These are phyloP conservation scores for Candida piceae DNA, from an alignment of 805 yeast species.

Conservation along the genomic window DNA sequence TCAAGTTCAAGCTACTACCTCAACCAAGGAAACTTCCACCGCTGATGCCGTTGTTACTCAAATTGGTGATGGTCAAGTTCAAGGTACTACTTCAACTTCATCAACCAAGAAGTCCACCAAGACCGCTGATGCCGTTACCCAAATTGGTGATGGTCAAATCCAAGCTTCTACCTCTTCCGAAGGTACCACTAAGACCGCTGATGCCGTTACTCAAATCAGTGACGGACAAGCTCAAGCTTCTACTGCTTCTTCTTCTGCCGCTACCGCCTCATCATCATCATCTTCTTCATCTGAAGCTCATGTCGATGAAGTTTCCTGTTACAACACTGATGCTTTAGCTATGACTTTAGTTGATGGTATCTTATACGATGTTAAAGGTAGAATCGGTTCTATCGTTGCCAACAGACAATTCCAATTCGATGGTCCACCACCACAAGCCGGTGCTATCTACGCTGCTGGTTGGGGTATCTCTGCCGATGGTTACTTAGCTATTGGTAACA, in stretches of 20 bases:
- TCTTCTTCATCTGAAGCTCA: constrained; percentile 19
- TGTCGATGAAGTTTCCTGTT: constrained; percentile 30
- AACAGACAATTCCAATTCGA: constrained; percentile 64
- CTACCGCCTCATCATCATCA: constrained; percentile 15
- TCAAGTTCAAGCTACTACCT: constrained; percentile 38
- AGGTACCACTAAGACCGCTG: constrained; percentile 30
- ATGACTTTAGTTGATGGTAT: constrained; percentile 38
- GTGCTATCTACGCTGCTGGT: constrained; percentile 48
- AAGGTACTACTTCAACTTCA: constrained; percentile 26
- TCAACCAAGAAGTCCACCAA: constrained; percentile 28
- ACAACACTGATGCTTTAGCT: constrained; percentile 34
- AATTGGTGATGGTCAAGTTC: constrained; percentile 50
- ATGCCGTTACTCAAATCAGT: constrained; percentile 33
- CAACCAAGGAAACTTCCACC: constrained; percentile 35
- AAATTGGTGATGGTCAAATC: constrained; percentile 18
- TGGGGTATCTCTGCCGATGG: constrained; percentile 43
- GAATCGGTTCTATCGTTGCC: constrained; percentile 57
- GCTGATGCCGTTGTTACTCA: constrained; percentile 36
- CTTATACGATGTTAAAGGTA: constrained; percentile 42
- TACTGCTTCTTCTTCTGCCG: constrained; percentile 19
- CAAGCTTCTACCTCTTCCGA: constrained; percentile 25
- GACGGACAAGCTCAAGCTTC: constrained; percentile 35
- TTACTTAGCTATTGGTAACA: constrained; percentile 46
- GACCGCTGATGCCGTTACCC: constrained; percentile 21
- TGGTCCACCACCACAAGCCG: constrained; percentile 63